Base-by-base conservation (phyloP, 495 filamentous ascomycete species). In the Cudoniella acicularis region DNA sequence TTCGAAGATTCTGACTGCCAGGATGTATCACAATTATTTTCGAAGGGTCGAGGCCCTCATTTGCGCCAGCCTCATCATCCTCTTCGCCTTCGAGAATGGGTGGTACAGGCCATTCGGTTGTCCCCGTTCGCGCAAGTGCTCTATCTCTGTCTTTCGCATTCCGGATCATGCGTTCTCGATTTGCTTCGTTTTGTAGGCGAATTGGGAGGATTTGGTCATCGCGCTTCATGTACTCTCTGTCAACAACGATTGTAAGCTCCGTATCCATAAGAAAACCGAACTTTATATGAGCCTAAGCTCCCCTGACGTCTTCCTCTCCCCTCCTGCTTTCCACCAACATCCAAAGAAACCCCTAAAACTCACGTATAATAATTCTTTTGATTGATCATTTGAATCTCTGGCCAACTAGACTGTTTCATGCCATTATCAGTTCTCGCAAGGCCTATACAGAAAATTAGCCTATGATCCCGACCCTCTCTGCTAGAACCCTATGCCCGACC, bases 321-420 rank as follows among this genome's bases (percentile, higher is more conserved):
- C 10, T 21, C 6, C 16, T 42, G 41, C 25, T 21, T 36, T 16
- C 20, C 25, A 17, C 20, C 16, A 49, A 10, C 25, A 52, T 3
- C 11, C 10, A 20, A 36, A 6, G 13, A 48, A 36, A 41, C 22
- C 16, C 42, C 20, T 4, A 54, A 52, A 20, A 79, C 91, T 55
- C 80, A 96, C 91, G 94, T 98, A 67, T 98, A 98, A 73, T 98
- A 98, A 73, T 98, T 98, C 74, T 98, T 98, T 69, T 98, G 94
- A 68, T 98, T 98, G 70, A 98, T 98, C 67, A 92, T 87, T 16
- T 80, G 79, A 43, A 96, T 83, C 64, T 92, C 87, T 18, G 94
- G 95, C 94, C 94, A 98, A 72, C 81, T 93, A 22, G 92, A 92
- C 52, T 90, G 83, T 67, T 91, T 92, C 83, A 98, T 91, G 69